phyloP scores from a whole-genome alignment of 352 stramenopile species.

The Pythium rishiriense region DNA sequence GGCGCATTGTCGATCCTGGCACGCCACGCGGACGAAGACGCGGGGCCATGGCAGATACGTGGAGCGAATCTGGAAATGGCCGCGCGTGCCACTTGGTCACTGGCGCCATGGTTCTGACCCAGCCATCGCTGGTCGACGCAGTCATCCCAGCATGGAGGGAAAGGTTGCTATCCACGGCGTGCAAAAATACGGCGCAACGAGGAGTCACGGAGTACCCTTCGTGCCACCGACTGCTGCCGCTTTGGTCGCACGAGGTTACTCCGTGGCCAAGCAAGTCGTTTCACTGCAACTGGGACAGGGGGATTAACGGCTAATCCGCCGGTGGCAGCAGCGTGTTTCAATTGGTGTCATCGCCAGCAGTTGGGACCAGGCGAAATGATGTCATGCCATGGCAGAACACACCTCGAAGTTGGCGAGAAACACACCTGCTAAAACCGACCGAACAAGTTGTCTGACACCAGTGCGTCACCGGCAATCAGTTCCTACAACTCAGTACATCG shows the following conservation, averaged over 20 bases:
- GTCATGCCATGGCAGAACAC: slow-evolving; percentile 12
- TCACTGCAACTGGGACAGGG: slow-evolving; percentile 15
- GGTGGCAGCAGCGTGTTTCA: slow-evolving; percentile 16
- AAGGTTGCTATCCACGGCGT: background rate
- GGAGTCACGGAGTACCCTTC: slow-evolving; percentile 2
- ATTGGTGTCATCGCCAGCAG: background rate
- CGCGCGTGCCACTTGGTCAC: background rate
- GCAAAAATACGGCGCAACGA: slow-evolving; percentile 8
- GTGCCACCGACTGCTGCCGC: slow-evolving; percentile 8
- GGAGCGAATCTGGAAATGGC: background rate
- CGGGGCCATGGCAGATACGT: slow-evolving; percentile 3
- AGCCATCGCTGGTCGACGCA: background rate
- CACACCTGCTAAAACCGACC: background rate
- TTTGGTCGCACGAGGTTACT: background rate
- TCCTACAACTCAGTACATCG: background rate
- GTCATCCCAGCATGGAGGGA: background rate
- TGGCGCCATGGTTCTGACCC: background rate
- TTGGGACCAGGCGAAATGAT: slow-evolving; percentile 13
- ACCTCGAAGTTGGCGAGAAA: background rate
- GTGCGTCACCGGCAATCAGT: background rate
- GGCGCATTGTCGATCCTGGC: background rate
- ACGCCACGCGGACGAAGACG: slow-evolving; percentile 1
- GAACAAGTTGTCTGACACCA: background rate
- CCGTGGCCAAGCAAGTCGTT: background rate
- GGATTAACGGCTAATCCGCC: background rate